Evolutionary conservation across 495 filamentous ascomycete genomes (phyloP).

Genomic region (Cercophora samala): DNA sequence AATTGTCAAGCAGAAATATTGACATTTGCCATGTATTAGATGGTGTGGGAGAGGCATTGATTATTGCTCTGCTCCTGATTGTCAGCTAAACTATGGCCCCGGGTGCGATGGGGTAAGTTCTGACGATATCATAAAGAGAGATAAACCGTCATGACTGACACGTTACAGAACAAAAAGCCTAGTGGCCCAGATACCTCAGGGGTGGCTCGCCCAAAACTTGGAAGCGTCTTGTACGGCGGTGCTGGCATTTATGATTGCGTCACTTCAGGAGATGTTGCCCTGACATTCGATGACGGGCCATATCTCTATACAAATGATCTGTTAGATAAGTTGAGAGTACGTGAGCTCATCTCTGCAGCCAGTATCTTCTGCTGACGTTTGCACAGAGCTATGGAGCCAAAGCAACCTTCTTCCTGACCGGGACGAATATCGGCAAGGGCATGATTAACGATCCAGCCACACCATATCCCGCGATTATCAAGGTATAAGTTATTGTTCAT

Average conservation of each 20-base stretch:
- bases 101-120: conserved; percentile 58
- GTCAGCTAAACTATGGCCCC: conserved; percentile 62
- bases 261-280: conserved; percentile 59
- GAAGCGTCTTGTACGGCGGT: conserved; percentile 58
- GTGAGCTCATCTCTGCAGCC: neutral
- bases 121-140: neutral
- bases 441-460: conserved; percentile 59
- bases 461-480: conserved; percentile 59
- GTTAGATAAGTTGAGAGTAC: conserved; percentile 58
- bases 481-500: conserved; percentile 32
- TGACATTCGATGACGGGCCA: conserved; percentile 80
- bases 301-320: conserved; percentile 65
- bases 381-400: conserved; percentile 57
- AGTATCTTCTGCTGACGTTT: conserved; percentile 18
- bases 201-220: conserved; percentile 57
- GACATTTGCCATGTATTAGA: conserved; percentile 29
- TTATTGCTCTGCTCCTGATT: conserved; percentile 68
- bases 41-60: conserved; percentile 58
- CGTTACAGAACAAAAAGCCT: conserved; percentile 52
- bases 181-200: conserved; percentile 56
- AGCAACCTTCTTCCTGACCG: conserved; percentile 78
- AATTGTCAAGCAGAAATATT: conserved; percentile 35
- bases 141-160: conserved; percentile 11
- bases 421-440: conserved; percentile 71
- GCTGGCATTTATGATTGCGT: conserved; percentile 64